Percentiles rank a stretch among this genome's conserved stretches.
phyloP scores from a whole-genome alignment of 106 monocot genomes.

The Agapanthus africanus region DNA sequence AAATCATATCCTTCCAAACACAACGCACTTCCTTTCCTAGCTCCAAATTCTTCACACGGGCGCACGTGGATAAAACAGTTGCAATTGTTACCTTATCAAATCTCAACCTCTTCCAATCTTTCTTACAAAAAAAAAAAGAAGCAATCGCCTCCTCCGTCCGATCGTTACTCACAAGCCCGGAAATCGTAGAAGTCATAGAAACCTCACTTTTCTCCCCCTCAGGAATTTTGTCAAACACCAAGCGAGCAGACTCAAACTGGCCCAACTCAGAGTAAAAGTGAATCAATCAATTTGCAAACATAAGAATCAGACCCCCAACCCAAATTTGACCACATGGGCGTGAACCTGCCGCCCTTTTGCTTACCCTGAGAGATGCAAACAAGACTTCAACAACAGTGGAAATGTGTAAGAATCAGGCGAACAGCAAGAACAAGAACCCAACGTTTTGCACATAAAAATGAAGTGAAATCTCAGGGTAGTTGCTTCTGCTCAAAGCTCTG shows the following conservation, averaged over 20 bases:
- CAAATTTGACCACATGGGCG: constrained; percentile 40
- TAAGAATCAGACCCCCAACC: constrained; percentile 25
- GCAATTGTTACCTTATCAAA: constrained; percentile 50
- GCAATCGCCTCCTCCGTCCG: constrained; percentile 39
- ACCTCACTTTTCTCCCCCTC: constrained; percentile 22
- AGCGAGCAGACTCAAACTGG: constrained; percentile 4
- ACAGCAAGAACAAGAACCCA: neutral
- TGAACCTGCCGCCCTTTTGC: constrained; percentile 38
- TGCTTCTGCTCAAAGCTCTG: constrained; percentile 13
- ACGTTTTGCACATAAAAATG: constrained; percentile 16
- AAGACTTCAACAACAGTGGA: neutral
- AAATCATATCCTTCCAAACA: no score
- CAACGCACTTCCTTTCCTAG: constrained; percentile 39
- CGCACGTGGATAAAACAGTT: constrained; percentile 33
- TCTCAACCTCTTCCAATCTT: constrained; percentile 31
- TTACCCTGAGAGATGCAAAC: no score
- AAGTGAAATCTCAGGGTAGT: constrained; percentile 8
- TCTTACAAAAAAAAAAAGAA: constrained; percentile 39
- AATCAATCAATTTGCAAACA: constrained; percentile 37
- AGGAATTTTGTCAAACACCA: constrained; percentile 44
- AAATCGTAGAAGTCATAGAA: constrained; percentile 51
- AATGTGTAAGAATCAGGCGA: constrained; percentile 44
- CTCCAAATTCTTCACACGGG: constrained; percentile 31
- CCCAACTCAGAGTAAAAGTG: constrained; percentile 34
- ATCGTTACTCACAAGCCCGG: constrained; percentile 27